Evolutionary conservation across 2,329 filamentous ascomycete genomes (phyloP).

Genomic region (Penicillium sp.): DNA sequence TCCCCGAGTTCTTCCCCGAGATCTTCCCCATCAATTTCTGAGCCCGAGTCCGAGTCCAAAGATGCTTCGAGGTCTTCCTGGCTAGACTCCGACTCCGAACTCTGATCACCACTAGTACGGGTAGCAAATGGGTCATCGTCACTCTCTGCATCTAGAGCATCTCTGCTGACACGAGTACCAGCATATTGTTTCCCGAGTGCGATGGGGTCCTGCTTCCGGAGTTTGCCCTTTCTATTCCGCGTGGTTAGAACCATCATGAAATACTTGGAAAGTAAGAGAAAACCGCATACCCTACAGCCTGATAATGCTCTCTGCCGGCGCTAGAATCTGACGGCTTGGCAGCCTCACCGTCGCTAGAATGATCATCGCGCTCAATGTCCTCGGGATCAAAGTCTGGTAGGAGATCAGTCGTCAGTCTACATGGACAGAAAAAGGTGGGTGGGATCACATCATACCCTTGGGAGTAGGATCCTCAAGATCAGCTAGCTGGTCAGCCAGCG

Average conservation of each 20-base stretch:
- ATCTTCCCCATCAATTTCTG: conserved; percentile 20
- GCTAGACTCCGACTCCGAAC: conserved; percentile 29
- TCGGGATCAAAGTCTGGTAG: conserved; percentile 76
- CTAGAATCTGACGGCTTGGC: conserved; percentile 48
- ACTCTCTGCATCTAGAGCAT: conserved; percentile 59
- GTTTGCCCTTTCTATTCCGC: conserved; percentile 67
- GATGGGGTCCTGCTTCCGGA: conserved; percentile 68
- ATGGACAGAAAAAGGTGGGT: not conserved
- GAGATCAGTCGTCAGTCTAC: conserved; percentile 7
- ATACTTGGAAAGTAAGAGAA: conserved; percentile 1
- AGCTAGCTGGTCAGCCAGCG: conserved; percentile 59
- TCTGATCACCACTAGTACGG: conserved; percentile 33
- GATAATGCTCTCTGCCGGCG: conserved; percentile 81
- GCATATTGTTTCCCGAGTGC: conserved; percentile 75
- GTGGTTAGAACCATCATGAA: conserved; percentile 10
- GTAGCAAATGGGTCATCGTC: conserved; percentile 48
- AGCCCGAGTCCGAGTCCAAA: not conserved
- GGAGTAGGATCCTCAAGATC: conserved; percentile 61
- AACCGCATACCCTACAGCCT: conserved; percentile 61
- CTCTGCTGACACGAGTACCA: conserved; percentile 70
- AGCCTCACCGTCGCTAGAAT: conserved; percentile 54
- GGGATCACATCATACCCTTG: conserved; percentile 52
- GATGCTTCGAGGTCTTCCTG: conserved; percentile 2
- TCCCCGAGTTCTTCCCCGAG: conserved; percentile 30
- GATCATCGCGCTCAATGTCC: conserved; percentile 57